Conservation (phyloP, 1,139 yeast genomes). For the Zygosaccharomyces sapae region DNA sequence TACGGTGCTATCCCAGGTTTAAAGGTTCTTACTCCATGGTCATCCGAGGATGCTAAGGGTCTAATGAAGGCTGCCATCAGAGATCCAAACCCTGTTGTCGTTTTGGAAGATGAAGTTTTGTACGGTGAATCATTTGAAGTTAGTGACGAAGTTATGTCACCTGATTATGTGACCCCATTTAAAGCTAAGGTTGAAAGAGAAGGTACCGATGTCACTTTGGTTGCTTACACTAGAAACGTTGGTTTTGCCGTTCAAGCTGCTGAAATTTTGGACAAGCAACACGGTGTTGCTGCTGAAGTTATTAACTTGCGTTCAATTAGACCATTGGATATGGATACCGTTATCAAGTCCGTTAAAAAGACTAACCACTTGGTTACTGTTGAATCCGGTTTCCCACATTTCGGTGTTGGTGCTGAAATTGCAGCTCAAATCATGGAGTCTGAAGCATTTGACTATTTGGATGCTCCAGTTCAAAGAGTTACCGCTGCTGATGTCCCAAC, state of each 20-base stretch:
- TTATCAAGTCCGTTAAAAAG: conserved; percentile 86
- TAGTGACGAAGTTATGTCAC: conserved; percentile 80
- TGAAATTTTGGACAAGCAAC: conserved; percentile 71
- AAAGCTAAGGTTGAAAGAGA: conserved; percentile 91
- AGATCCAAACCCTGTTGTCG: conserved; percentile 96
- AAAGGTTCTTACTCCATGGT: conserved; percentile 92
- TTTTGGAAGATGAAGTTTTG: conserved; percentile 91
- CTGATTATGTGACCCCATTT: conserved; percentile 88
- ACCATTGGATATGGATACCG: conserved; percentile 89
- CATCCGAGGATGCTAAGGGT: conserved; percentile 96
- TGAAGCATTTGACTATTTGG: conserved; percentile 96
- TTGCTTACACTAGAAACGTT: conserved; percentile 89
- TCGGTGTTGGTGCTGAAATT: conserved; percentile 97
- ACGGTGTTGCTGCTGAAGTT: conserved; percentile 90
- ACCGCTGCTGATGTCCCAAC: conserved; percentile 99
- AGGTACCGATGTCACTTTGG: conserved; percentile 87
- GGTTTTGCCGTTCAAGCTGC: conserved; percentile 87
- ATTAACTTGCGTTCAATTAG: conserved; percentile 93
- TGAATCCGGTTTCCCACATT: conserved; percentile 97
- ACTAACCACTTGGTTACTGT: conserved; percentile 95
- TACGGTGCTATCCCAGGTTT: conserved; percentile 97
- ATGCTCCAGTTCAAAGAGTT: conserved; percentile 97
- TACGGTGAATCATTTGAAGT: conserved; percentile 91
- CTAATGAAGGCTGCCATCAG: conserved; percentile 92
- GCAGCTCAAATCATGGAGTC: conserved; percentile 98